These are phyloP conservation scores for Fistulifera pelliculosa DNA, from an alignment of 108 stramenopile genomes.

Conservation along the genomic window DNA sequence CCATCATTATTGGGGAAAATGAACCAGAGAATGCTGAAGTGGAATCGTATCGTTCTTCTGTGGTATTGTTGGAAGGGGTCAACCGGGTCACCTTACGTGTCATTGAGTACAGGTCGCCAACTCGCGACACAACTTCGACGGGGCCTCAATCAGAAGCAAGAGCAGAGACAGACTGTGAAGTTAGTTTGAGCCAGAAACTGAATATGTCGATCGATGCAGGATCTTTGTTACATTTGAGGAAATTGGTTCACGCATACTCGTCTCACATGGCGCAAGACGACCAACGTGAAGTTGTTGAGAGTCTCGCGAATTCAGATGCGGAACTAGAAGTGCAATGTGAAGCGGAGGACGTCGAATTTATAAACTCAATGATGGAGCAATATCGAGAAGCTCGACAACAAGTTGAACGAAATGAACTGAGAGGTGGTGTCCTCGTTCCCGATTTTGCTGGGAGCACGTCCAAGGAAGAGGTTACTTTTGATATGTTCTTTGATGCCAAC, in stretches of 20 bases:
- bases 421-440: constrained; percentile 64
- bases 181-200: constrained; percentile 28
- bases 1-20: constrained; percentile 19
- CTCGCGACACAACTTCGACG: neutral
- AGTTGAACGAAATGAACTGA: constrained; percentile 49
- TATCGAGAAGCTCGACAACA: constrained; percentile 57
- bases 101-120: constrained; percentile 15
- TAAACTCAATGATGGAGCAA: constrained; percentile 65
- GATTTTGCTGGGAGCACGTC: constrained; percentile 23
- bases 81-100: constrained; percentile 27
- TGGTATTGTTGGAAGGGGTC: constrained; percentile 20
- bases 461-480: constrained; percentile 44
- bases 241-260: constrained; percentile 4
- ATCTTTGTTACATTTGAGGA: constrained; percentile 15
- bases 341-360: constrained; percentile 41
- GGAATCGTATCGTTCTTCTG: neutral
- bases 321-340: constrained; percentile 10
- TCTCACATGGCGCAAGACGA: too few species aligned
- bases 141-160: neutral
- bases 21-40: too few species aligned
- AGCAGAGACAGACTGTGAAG: constrained; percentile 31
- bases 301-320: neutral
- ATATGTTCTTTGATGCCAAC: constrained; percentile 81
- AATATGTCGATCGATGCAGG: constrained; percentile 21
- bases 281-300: too few species aligned